A percentile compares a stretch with the other conserved stretches of the same genome.
Evolutionary conservation across 2,329 filamentous ascomycete species (phyloP).

Genomic region (Fusarium kyushuense): DNA sequence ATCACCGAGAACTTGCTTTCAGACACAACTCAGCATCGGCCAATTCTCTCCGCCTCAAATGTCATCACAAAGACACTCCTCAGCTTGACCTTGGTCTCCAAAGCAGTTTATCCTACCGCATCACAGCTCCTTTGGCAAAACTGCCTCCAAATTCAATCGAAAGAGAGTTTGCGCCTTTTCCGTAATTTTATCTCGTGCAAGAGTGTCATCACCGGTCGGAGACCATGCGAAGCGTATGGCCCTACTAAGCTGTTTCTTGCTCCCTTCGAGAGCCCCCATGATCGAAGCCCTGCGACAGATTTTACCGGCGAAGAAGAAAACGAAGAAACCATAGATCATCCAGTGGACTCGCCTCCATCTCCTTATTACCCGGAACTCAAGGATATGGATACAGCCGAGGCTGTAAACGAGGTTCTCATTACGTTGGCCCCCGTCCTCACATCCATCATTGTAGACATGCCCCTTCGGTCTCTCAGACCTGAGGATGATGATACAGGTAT

Average conservation of each 20-base stretch:
- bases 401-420: constrained; percentile 7
- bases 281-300: fast-evolving
- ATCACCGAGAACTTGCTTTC: constrained; percentile 21
- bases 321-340: not conserved
- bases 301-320: not conserved
- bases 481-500: not conserved
- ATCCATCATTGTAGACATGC: constrained; percentile 40
- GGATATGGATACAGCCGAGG: too few relatives aligned
- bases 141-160: not conserved
- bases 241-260: constrained; percentile 8
- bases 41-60: constrained; percentile 21
- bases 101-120: constrained; percentile 1
- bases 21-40: fast-evolving
- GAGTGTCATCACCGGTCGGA: not conserved
- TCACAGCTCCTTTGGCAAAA: constrained; percentile 4
- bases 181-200: not conserved
- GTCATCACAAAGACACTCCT: constrained; percentile 17
- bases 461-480: constrained; percentile 23
- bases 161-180: not conserved
- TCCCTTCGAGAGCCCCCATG: not conserved
- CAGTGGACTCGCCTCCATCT: not conserved
- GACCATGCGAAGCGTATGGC: not conserved
- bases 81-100: constrained; percentile 23
- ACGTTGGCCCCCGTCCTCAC: constrained; percentile 28
- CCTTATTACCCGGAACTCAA: too few relatives aligned